A percentile compares a stretch with the other conserved stretches of the same genome.
phyloP scores from a whole-genome alignment of 306 rosid genomes.

The Adenanthera pavonina region DNA sequence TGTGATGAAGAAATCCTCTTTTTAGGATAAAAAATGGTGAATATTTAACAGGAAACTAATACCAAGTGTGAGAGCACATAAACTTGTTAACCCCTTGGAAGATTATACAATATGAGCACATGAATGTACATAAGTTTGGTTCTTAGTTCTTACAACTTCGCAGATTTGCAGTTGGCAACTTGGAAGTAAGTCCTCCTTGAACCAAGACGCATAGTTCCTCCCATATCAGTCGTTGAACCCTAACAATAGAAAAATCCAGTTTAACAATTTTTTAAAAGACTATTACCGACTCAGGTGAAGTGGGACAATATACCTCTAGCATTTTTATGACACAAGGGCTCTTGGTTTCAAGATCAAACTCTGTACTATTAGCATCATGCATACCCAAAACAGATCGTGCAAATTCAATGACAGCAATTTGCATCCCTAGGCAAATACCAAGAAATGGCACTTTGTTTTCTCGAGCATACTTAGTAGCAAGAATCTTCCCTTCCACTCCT shows the following conservation, averaged over 20 bases:
- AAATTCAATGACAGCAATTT: conserved; percentile 88
- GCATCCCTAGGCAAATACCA: conserved; percentile 96
- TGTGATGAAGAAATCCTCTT: not conserved
- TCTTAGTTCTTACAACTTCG: conserved; percentile 73
- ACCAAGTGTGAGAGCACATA: conserved; percentile 13
- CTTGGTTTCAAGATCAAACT: conserved; percentile 72
- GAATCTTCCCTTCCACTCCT: conserved; percentile 92
- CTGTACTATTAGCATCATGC: conserved; percentile 83
- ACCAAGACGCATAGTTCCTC: conserved; percentile 98
- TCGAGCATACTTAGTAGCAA: conserved; percentile 90
- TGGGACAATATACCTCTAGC: conserved; percentile 75
- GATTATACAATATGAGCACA: not conserved
- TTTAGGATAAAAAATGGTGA: not conserved
- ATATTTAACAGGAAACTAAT: conserved; percentile 12
- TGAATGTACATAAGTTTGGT: conserved; percentile 24
- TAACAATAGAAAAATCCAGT: conserved; percentile 36
- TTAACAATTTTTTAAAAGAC: conserved; percentile 27
- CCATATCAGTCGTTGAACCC: conserved; percentile 98
- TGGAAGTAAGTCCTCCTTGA: conserved; percentile 88
- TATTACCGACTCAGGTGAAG: not conserved
- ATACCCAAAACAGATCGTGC: conserved; percentile 86
- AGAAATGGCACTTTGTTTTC: conserved; percentile 81
- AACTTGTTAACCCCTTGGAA: not conserved
- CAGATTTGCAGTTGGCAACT: conserved; percentile 74
- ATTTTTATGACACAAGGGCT: conserved; percentile 88